A percentile compares a stretch with the other conserved stretches of the same genome.
phyloP scores from a whole-genome alignment of 257 asterid genomes.

The Solanum tarapatanum region DNA sequence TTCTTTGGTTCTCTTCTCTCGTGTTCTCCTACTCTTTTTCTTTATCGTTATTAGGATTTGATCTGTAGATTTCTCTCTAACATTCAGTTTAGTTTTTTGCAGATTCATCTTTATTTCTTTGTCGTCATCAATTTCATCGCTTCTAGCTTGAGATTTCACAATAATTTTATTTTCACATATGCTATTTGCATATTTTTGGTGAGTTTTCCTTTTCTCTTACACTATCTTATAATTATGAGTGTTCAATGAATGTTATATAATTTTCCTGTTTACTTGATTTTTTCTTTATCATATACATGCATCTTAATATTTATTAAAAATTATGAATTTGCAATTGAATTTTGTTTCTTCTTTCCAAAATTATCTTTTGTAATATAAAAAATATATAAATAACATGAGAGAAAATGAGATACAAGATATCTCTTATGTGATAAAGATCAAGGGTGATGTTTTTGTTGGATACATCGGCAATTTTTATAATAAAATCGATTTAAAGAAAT shows the following conservation, averaged over 20 bases:
- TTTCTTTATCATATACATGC: not conserved
- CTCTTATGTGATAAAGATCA: not conserved
- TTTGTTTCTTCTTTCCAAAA: not conserved
- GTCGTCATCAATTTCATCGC: not conserved
- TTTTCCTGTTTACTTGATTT: not conserved
- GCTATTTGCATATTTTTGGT: not conserved
- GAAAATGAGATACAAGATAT: not conserved
- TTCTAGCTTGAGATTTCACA: not conserved
- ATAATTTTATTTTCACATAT: not conserved
- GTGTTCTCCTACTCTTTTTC: not conserved
- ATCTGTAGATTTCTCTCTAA: not conserved
- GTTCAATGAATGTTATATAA: not conserved
- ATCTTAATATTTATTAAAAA: not conserved
- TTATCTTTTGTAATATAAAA: not conserved
- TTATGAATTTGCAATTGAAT: not conserved
- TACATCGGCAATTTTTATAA: too few relatives aligned
- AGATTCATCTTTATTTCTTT: not conserved
- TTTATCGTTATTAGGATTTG: not conserved
- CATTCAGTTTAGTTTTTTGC: too few relatives aligned
- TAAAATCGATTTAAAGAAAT: too few relatives aligned
- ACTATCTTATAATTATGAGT: not conserved
- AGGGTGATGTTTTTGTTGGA: not conserved
- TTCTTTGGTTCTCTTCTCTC: not conserved
- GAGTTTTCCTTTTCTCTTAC: not conserved
- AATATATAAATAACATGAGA: not conserved